Evolutionary conservation across 2,329 filamentous ascomycete species (phyloP).

Genomic region (Calonectria pteridis): DNA sequence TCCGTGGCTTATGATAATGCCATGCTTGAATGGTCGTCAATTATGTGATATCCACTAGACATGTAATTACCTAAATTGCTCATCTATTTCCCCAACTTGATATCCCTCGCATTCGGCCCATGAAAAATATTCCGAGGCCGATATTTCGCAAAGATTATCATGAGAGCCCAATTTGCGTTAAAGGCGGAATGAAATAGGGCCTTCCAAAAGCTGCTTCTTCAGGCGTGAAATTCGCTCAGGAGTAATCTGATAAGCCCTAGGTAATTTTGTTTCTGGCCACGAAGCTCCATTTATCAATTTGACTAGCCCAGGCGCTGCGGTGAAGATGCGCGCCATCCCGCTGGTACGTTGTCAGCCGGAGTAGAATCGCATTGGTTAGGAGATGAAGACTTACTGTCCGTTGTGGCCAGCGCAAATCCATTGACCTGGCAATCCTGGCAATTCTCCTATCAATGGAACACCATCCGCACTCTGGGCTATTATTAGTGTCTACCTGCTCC

Average conservation of each 20-base stretch:
- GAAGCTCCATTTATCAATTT: slow-evolving; percentile 26
- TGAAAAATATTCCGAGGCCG: not conserved
- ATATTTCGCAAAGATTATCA: accelerated
- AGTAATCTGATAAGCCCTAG: slow-evolving; percentile 25
- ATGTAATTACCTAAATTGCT: not conserved
- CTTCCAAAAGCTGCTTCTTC: not conserved
- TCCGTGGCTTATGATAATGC: not conserved
- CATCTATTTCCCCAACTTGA: not conserved
- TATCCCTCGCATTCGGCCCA: not conserved
- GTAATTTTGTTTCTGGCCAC: slow-evolving; percentile 24
- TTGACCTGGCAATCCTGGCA: slow-evolving; percentile 24
- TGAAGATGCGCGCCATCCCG: slow-evolving; percentile 31
- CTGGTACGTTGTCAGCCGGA: not conserved
- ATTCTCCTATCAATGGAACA: slow-evolving; percentile 25
- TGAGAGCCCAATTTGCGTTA: not conserved
- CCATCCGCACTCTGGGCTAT: slow-evolving; percentile 21
- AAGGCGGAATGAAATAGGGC: not conserved
- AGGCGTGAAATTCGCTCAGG: not conserved
- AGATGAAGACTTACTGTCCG: slow-evolving; percentile 25
- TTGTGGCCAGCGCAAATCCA: slow-evolving; percentile 32
- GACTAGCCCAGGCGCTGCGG: slow-evolving; percentile 25
- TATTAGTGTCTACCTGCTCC: not conserved
- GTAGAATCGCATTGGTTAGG: too few relatives aligned
- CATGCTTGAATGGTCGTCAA: not conserved
- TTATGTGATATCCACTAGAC: not conserved